Evolutionary conservation across 23 red algal species (phyloP).

Genomic region (Agarophyton chilense): DNA sequence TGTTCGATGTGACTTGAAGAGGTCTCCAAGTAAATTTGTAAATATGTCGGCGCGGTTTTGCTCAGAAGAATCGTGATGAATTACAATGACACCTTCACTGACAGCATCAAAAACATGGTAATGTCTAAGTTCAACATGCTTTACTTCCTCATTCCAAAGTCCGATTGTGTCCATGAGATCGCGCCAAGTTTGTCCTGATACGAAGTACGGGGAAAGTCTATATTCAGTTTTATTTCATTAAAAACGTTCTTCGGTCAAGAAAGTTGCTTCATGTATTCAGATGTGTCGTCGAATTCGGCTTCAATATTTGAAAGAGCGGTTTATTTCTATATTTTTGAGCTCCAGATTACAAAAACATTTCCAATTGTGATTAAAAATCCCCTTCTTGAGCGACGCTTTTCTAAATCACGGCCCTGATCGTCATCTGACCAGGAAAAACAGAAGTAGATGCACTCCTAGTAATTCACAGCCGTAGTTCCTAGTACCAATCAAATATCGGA

Average conservation of each 20-base stretch:
- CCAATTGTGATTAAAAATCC: constrained; percentile 23
- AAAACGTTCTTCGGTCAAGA: background rate
- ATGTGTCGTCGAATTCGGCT: background rate
- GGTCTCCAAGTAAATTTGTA: constrained; percentile 10
- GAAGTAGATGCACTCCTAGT: background rate
- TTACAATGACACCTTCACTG: background rate
- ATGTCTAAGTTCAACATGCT: background rate
- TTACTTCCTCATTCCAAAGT: constrained; percentile 12
- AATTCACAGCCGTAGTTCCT: too few relatives aligned
- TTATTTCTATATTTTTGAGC: background rate
- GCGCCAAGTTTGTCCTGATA: constrained; percentile 3
- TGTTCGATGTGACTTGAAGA: background rate
- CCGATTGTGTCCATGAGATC: background rate
- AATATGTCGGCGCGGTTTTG: constrained; percentile 20
- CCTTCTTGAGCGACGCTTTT: background rate
- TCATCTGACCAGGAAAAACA: background rate
- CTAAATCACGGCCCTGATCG: background rate
- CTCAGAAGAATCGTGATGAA: background rate
- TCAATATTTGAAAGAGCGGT: background rate
- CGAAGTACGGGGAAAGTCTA: background rate
- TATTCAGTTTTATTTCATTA: background rate
- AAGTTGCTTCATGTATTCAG: constrained; percentile 25
- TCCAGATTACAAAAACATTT: background rate
- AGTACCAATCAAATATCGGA: constrained; percentile 18
- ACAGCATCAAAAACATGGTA: constrained; percentile 4